Evolutionary conservation across 176 grass and related monocot species (phyloP), one percentile per base, ranked within the genome.

Genomic region (Thinopyrum elongatum): DNA sequence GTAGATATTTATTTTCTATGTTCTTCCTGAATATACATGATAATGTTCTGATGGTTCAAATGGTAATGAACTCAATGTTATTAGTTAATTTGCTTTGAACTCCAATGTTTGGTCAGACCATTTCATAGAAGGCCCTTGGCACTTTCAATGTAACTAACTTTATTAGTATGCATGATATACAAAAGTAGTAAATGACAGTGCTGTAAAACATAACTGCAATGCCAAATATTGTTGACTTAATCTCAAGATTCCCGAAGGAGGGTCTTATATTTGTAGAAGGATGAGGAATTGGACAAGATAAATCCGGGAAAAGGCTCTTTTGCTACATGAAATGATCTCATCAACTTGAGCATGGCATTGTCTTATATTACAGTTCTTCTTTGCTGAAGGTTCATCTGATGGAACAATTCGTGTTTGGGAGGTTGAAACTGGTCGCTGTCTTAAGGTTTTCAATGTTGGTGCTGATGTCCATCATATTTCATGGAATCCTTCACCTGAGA

Each of bases 341-440:
- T 71, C 67, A 77, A 39, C 39, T 60, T 62, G 49, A 68, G 17
- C 63, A 59, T 68, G 68, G 0, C 28, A 63, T 19, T 74, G 23
- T 61, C 36, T 72, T 83, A 91, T 22, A 58, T 66, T 73, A 74
- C 58, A 59, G 4, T 62, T 80, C 17, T 80, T 36, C 10, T 87
- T 35, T 61, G 84, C 17, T 83, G 73, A 85, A 99, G 97, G 94
- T 86, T 99, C 97, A 77, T 80, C 66, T 82, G 97, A 99, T 87
- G 97, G 97, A 78, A 92, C 86, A 27, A 92, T 95, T 61, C 92
- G 94, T 83, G 59, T 99, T 65, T 99, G 94, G 97, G 97, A 99
- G 83, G 91, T 99, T 84, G 94, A 96, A 93, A 99, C 97, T 79
- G 94, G 90, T 35, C 88, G 97, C 7, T 96, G 94, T 61, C 72